Percentiles rank a stretch among this genome's conserved stretches.
Conservation (phyloP, 78 protist genomes). For the Thecamonas trahens region DNA sequence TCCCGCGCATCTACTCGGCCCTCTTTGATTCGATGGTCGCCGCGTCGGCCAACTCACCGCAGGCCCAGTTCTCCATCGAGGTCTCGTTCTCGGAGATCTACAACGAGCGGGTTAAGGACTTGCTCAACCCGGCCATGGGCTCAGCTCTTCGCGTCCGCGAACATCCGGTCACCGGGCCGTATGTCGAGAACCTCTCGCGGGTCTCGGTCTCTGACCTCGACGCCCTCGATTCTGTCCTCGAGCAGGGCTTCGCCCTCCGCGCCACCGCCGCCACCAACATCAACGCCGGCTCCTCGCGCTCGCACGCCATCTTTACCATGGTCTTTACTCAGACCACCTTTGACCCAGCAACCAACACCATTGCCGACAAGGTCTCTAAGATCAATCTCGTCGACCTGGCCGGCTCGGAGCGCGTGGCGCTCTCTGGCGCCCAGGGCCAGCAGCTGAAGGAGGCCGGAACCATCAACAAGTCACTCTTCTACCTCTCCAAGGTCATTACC, state of each 20-base stretch:
- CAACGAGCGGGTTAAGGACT: slow-evolving; percentile 59
- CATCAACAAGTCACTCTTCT: slow-evolving; percentile 15
- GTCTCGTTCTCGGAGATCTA: slow-evolving; percentile 55
- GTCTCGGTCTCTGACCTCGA: slow-evolving; percentile 4
- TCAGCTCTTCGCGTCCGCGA: slow-evolving; percentile 43
- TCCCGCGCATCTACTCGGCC: slow-evolving; percentile 2
- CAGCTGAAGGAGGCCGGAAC: slow-evolving; percentile 7
- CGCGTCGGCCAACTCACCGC: slow-evolving; percentile 5
- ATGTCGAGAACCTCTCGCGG: slow-evolving; percentile 67
- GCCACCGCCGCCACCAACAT: slow-evolving; percentile 76
- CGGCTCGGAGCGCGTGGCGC: slow-evolving; percentile 7
- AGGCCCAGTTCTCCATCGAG: slow-evolving; percentile 25
- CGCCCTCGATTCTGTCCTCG: slow-evolving; percentile 49
- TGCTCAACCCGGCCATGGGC: slow-evolving; percentile 26
- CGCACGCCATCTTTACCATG: slow-evolving; percentile 81
- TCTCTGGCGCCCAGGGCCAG: neutral
- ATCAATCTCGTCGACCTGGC: slow-evolving; percentile 37
- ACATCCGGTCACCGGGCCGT: slow-evolving; percentile 71
- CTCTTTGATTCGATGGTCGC: slow-evolving; percentile 33
- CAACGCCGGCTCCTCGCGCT: slow-evolving; percentile 74
- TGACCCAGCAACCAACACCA: neutral
- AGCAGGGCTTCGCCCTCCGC: slow-evolving; percentile 31
- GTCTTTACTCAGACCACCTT: slow-evolving; percentile 23
- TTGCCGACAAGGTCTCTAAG: slow-evolving; percentile 36
- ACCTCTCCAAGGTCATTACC: neutral